Base-by-base conservation (phyloP, 768 basidiomycete genomes). In the Termitomyces sp. region DNA sequence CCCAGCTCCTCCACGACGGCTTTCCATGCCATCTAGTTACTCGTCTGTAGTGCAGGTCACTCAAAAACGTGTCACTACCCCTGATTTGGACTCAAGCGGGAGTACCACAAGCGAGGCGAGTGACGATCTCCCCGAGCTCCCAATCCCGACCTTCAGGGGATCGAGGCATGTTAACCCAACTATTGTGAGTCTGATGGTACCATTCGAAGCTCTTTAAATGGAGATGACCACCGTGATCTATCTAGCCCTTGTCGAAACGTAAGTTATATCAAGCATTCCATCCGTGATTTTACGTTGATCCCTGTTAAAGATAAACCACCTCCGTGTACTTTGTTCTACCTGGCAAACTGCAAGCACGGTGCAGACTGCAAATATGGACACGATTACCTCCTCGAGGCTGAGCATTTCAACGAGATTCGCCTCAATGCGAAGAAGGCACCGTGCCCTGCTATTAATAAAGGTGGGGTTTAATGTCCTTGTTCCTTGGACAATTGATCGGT, bases 251-350 rank as follows among this genome's bases (percentile, higher is more conserved):
- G 60, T 83, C 81, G 49, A 86, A 85, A 66, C 84, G 85, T 86
- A 68, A 58, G 83, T 80, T 49, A 59, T 41, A 51, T 50, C 51
- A 57, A 31, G 26, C 22, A 41, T 56, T 49, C 49, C 50, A 22
- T 47, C 37, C 31, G 59, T 57, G 47, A 52, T 57, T 28, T 59
- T 55, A 60, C 56, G 58, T 63, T 69, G 47, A 63, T 60, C 52
- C 36, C 15, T 44, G 55, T 36, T 61, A 33, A 64, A 84, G 85
- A 86, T 64, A 81, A 73, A 64, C 85, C 86, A 2, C 80, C 86
- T 24, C 85, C 86, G 16, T 87, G 86, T 66, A 86, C 84, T 18
- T 69, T 85, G 51, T 86, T 83, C 69, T 87, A 86, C 66, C 73
- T 87, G 28, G 77, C 81, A 31, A 76, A 73, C 48, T 87, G 86